These are phyloP conservation scores for Urostyla sp. DNA, from an alignment of 73 alveolate species.

Conservation along the genomic window DNA sequence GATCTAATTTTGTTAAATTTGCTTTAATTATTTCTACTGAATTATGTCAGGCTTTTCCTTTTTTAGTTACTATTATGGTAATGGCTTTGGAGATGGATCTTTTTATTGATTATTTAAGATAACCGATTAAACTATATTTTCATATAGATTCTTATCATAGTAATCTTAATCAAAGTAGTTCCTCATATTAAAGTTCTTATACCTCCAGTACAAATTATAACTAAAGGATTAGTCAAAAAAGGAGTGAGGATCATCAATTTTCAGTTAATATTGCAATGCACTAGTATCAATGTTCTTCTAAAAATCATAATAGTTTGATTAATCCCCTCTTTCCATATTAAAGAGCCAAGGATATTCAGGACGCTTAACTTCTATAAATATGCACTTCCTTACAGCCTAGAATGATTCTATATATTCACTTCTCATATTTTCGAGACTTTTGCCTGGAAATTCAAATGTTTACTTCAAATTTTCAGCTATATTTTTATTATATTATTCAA, in stretches of 20 bases:
- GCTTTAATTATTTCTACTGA: not conserved
- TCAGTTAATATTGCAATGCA: constrained; percentile 1
- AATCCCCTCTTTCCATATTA: constrained; percentile 1
- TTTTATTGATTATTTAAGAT: not conserved
- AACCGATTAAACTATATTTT: not conserved
- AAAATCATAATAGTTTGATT: not conserved
- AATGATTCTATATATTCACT: constrained; percentile 11
- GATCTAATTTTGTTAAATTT: not conserved
- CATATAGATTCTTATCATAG: constrained; percentile 9
- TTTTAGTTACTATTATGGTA: not conserved
- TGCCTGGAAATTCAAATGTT: constrained; percentile 53
- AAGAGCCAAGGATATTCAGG: constrained; percentile 18
- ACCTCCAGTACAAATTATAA: constrained; percentile 8
- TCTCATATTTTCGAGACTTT: constrained; percentile 13
- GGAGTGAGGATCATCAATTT: not conserved
- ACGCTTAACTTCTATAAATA: constrained; percentile 42
- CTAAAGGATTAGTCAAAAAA: constrained; percentile 22
- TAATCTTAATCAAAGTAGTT: constrained; percentile 5
- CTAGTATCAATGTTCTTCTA: constrained; percentile 4
- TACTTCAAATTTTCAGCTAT: constrained; percentile 28
- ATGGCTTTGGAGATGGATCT: not conserved
- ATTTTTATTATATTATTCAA: constrained; percentile 18
- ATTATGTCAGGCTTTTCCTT: not conserved
- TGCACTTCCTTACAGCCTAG: not conserved
- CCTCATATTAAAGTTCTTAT: not conserved